Evolutionary conservation across 1,139 yeast species (phyloP), one percentile per base, ranked within the genome.

Genomic region (Candida sp.): DNA sequence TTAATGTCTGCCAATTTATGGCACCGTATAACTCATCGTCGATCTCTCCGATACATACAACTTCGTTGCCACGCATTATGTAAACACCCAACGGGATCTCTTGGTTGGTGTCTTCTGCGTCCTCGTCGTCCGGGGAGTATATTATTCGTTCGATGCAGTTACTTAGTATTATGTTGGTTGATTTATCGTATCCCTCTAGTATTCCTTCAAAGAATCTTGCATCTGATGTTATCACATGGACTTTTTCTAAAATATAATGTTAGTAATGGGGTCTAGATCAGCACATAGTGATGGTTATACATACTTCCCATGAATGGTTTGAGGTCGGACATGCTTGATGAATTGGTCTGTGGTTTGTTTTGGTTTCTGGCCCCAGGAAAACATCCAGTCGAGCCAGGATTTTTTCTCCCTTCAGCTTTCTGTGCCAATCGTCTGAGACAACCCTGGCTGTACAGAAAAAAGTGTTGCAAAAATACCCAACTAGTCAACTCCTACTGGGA

Each of bases 201-300:
- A 70, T 76, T 1, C 97, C 98, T 65, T 83, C 78, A 51, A 86
- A 83, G 54, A 84, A 72, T 50, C 92, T 74, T 22, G 96, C 98
- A 63, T 90, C 97, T 2, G 96, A 83, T n/a, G 96, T 88, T 49
- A 93, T 77, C 9, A 92, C 81, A 50, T 88, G 80, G 9, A 92
- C 93, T 58, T 75, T 75, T 56, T 81, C 85, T 79, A 56, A 46
- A 26, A 27, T 7, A 25, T 33, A 33, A 25, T 23, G 77, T 72
- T 70, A 73, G 76, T 70, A 66, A 17, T 17, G 17, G 17, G 17
- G 17, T 17, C 17, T 17, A 17, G 17, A 17, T 17, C 17, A 17
- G 17, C 17, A 17, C 17, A 17, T 25, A 22, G 8, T 5, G 31
- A 12, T 28, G 3, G 11, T 28, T 17, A n/a, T 54, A 74, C 81